phyloP scores from a whole-genome alignment of 2,329 filamentous ascomycete genomes.

The Ambrosiella xylebori region DNA sequence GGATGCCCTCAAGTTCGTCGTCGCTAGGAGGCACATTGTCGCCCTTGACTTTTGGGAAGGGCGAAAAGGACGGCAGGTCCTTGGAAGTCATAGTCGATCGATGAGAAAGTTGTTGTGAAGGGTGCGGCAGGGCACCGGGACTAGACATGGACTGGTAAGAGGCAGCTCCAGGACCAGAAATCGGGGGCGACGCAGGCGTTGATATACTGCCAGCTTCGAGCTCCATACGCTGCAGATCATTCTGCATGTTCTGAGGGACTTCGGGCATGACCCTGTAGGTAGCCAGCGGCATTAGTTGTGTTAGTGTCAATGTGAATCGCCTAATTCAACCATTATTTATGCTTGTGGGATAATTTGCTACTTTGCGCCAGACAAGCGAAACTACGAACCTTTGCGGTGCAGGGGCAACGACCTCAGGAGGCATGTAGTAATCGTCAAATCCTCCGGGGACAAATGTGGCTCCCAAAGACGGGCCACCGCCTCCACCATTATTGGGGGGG shows the following conservation, averaged over 20 bases:
- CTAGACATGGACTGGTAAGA: conserved; percentile 25
- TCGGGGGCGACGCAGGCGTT: conserved; percentile 24
- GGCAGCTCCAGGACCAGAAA: conserved; percentile 19
- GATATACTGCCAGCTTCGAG: conserved; percentile 41
- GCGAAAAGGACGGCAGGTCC: conserved; percentile 64
- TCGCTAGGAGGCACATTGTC: conserved; percentile 86
- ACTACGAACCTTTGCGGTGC: conserved; percentile 35
- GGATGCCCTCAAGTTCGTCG: conserved; percentile 78
- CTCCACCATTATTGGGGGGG: conserved; percentile 1
- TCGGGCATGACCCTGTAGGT: conserved; percentile 68
- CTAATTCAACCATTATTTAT: neutral
- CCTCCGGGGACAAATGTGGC: conserved; percentile 43
- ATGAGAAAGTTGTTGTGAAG: conserved; percentile 8
- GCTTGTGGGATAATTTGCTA: neutral
- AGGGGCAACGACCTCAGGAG: conserved; percentile 39
- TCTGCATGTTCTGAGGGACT: conserved; percentile 91
- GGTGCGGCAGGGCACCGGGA: conserved; percentile 8
- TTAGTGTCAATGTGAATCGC: conserved; percentile 8
- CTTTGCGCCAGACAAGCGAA: conserved; percentile 1
- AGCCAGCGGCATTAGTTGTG: neutral
- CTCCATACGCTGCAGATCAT: conserved; percentile 82
- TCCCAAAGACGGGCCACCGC: conserved; percentile 21
- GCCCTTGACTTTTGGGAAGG: conserved; percentile 73
- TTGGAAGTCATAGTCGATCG: conserved; percentile 2
- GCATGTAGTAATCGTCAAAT: conserved; percentile 41